A percentile compares a stretch with the other conserved stretches of the same genome.
Evolutionary conservation across 2,329 filamentous ascomycete species (phyloP).

Genomic region (Phaeosphaeria sp.): DNA sequence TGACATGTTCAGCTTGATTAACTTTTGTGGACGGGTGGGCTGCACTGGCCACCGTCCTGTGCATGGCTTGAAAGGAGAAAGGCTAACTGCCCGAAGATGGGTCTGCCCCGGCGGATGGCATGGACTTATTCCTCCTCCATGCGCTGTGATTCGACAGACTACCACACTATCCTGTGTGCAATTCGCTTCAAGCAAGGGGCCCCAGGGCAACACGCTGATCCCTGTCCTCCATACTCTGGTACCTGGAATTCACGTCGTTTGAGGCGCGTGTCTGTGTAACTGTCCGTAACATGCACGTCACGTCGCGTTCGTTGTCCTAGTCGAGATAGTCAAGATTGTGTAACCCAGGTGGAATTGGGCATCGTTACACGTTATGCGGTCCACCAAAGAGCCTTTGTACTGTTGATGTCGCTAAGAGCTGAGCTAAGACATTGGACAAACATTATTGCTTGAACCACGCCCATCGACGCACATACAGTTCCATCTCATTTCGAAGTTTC

Average conservation of each 20-base stretch:
- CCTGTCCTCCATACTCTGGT: background rate
- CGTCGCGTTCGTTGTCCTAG: background rate
- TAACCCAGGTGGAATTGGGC: background rate
- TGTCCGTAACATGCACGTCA: background rate
- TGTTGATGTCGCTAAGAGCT: background rate
- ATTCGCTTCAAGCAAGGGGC: slow-evolving; percentile 23
- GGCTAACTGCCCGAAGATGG: slow-evolving; percentile 15
- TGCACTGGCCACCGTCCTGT: slow-evolving; percentile 20
- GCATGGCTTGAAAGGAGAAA: slow-evolving; percentile 23
- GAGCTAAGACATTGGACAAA: slow-evolving; percentile 1
- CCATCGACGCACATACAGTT: background rate
- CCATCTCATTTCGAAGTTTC: background rate
- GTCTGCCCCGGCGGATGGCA: slow-evolving; percentile 16
- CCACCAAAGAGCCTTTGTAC: background rate
- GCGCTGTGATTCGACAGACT: slow-evolving; percentile 13
- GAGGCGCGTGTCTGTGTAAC: background rate
- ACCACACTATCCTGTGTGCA: slow-evolving; percentile 3
- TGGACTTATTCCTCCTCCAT: slow-evolving; percentile 3
- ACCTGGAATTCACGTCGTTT: slow-evolving; percentile 1
- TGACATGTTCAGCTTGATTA: slow-evolving; percentile 27
- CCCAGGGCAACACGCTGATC: slow-evolving; percentile 8
- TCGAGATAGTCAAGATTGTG: background rate
- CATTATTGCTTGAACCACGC: background rate
- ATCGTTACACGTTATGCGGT: background rate
- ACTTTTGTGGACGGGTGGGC: slow-evolving; percentile 21